A percentile compares a stretch with the other conserved stretches of the same genome.
These are phyloP conservation scores for Lentinula aciculospora DNA, from an alignment of 768 basidiomycete genomes.

Conservation along the genomic window DNA sequence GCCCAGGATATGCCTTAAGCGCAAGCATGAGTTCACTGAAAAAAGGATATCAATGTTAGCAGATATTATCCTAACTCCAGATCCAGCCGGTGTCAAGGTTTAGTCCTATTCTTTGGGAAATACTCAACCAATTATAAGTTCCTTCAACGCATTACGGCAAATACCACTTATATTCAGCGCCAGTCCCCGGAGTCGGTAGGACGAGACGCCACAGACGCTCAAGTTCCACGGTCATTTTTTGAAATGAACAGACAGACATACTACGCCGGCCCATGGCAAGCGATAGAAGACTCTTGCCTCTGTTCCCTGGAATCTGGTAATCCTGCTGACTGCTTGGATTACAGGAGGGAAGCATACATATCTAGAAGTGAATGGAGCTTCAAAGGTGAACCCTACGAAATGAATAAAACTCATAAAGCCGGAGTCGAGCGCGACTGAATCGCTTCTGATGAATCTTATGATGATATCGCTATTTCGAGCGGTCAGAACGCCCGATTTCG, in stretches of 20 bases:
- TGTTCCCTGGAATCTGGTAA: neutral
- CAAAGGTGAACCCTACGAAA: neutral
- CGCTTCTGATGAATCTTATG: neutral
- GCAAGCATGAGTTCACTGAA: no score
- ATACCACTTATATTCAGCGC: neutral
- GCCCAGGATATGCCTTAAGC: no score
- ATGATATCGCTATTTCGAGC: neutral
- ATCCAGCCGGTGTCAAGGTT: no score
- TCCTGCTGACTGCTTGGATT: neutral
- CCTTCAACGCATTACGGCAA: no score
- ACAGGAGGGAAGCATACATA: neutral
- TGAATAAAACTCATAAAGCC: neutral
- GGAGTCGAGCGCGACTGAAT: neutral
- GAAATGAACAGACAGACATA: no score
- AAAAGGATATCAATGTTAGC: no score
- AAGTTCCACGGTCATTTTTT: neutral
- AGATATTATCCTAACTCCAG: no score
- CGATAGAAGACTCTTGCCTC: neutral
- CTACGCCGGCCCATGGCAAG: neutral
- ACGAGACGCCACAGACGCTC: neutral
- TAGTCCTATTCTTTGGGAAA: no score
- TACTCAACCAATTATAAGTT: no score
- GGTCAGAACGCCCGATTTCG: neutral
- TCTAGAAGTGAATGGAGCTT: neutral
- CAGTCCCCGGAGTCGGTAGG: neutral